Conservation (phyloP, 352 stramenopile species). For the Pythium myriotylum region DNA sequence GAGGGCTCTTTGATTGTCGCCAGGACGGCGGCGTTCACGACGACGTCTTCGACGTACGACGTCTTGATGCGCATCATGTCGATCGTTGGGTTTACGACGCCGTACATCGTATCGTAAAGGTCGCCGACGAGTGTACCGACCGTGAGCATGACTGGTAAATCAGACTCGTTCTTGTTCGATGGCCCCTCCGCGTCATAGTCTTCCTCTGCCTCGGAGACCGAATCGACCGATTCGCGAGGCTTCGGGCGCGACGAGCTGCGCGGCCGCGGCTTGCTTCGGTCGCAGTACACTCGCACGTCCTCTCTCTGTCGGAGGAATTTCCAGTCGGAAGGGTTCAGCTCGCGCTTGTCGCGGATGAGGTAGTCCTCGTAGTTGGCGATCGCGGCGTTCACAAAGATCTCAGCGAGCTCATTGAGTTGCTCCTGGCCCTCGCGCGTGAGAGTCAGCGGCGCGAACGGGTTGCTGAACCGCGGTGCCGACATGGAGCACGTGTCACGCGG, state of each 20-base stretch:
- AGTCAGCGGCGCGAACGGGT: slow-evolving; percentile 43
- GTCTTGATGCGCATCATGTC: slow-evolving; percentile 52
- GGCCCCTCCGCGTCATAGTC: background rate
- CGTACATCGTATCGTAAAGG: slow-evolving; percentile 54
- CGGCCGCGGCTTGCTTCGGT: slow-evolving; percentile 6
- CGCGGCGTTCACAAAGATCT: slow-evolving; percentile 42
- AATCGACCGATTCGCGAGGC: background rate
- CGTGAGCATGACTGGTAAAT: slow-evolving; percentile 34
- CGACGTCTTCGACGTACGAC: slow-evolving; percentile 49
- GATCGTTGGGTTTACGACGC: slow-evolving; percentile 40
- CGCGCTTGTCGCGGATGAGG: slow-evolving; percentile 30
- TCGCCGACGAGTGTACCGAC: slow-evolving; percentile 41
- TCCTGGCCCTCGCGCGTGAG: slow-evolving; percentile 44
- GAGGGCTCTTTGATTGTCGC: slow-evolving; percentile 38
- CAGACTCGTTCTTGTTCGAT: slow-evolving; percentile 3
- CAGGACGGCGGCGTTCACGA: slow-evolving; percentile 49
- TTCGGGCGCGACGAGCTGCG: background rate
- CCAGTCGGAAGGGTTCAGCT: slow-evolving; percentile 49
- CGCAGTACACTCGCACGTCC: slow-evolving; percentile 24
- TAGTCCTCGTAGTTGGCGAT: slow-evolving; percentile 46
- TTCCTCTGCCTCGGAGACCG: background rate
- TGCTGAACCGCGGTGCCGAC: slow-evolving; percentile 34
- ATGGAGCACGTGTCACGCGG: slow-evolving; percentile 9
- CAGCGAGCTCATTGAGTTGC: slow-evolving; percentile 35
- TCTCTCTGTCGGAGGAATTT: slow-evolving; percentile 50